A percentile compares a stretch with the other conserved stretches of the same genome.
Conservation (phyloP, 1,284 basidiomycete genomes). For the Ceratobasidium papillatum region DNA sequence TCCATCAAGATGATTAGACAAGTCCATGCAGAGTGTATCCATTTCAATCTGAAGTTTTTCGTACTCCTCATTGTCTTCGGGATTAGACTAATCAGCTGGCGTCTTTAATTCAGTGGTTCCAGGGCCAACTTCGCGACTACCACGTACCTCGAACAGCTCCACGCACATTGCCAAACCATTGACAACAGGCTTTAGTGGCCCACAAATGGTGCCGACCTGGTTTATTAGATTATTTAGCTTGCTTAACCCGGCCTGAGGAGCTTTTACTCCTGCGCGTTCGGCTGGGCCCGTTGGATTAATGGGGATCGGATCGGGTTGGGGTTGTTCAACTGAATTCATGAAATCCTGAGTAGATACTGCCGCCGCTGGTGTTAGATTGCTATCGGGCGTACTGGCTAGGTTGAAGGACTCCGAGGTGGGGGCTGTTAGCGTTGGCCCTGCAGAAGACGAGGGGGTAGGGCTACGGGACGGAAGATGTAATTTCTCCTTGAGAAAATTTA, state of each 20-base stretch:
- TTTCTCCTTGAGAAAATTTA: no score
- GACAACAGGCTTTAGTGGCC: neutral
- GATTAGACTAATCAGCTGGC: neutral
- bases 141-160: neutral
- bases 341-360: no score
- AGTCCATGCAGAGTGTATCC: neutral
- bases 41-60: neutral
- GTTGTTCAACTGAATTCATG: no score
- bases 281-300: no score
- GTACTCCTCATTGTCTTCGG: neutral
- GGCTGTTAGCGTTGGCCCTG: no score
- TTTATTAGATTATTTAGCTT: neutral
- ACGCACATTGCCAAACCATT: neutral
- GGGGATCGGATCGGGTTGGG: no score
- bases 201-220: neutral
- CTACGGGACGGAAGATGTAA: no score
- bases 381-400: no score
- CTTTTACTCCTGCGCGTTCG: neutral
- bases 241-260: neutral
- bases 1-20: neutral
- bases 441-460: no score
- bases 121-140: neutral
- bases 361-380: no score
- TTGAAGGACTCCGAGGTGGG: no score
- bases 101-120: neutral